phyloP scores from a whole-genome alignment of 106 monocot genomes.

The Platanthera zijinensis region DNA sequence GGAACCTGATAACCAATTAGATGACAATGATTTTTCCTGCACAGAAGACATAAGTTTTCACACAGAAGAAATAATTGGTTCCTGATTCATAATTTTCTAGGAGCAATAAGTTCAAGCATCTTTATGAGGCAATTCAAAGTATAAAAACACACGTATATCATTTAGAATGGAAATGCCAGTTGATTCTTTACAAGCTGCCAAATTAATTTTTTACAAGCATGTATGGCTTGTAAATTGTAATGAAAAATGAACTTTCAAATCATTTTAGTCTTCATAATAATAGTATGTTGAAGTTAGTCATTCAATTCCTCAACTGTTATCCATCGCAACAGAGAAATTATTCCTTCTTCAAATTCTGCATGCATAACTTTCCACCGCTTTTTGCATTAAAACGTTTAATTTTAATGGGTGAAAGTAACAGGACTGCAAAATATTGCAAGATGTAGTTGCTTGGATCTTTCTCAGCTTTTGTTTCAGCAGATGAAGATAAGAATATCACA shows the following conservation, averaged over 20 bases:
- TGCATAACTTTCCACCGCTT: not conserved
- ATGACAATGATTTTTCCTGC: constrained; percentile 53
- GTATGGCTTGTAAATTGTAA: not conserved
- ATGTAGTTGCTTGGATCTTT: no score
- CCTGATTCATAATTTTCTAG: not conserved
- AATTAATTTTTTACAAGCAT: not conserved
- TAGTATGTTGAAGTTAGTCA: not conserved
- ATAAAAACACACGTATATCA: not conserved
- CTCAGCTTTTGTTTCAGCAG: no score
- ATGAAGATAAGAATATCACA: no score
- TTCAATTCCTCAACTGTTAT: not conserved
- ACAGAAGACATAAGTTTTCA: not conserved
- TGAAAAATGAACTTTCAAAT: not conserved
- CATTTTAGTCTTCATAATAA: not conserved
- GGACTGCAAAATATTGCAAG: not conserved
- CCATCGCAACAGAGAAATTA: not conserved
- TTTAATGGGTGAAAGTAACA: not conserved
- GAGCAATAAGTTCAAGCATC: not conserved
- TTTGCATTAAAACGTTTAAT: not conserved
- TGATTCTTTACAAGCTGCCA: not conserved
- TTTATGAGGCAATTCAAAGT: not conserved
- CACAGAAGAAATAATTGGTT: not conserved
- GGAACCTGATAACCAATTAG: constrained; percentile 44
- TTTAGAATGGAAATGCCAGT: not conserved
- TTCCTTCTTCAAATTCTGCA: not conserved